Evolutionary conservation across 2,329 filamentous ascomycete genomes (phyloP), one percentile per base, ranked within the genome.

Genomic region (Zelopaecilomyces penicillatus): DNA sequence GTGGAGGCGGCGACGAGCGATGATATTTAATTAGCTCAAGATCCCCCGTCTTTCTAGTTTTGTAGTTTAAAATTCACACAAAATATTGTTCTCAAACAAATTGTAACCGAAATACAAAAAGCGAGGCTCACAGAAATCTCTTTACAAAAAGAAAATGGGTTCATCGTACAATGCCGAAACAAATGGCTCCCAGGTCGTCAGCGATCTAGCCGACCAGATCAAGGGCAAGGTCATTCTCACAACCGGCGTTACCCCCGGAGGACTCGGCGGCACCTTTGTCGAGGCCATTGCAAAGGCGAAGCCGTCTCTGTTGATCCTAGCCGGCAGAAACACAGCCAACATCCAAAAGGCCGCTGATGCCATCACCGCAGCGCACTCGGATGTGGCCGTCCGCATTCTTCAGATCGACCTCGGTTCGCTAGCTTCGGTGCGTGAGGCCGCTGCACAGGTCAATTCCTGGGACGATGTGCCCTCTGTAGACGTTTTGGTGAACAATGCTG

Each of bases 401-500:
- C 30, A 55, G 2, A 48, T 72, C 5, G 64, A 73, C 43, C 61
- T 73, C 7, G 57, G 58, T 2, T 62, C 57, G n/a, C 60, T 65
- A 31, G 53, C 53, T 7, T 55, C 60, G 0, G 64, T 71, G n/a
- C 60, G 64, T 11, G 49, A 55, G 2, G 63, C 65, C 1, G 68
- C 67, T 0, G 49, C 54, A 0, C 60, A 63, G 1, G 65, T 68
- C 1, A 48, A 48, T 26, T 33, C 35, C 5, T 52, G 49, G 49
- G 30, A 44, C 3, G 43, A 49, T 39, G 44, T 51, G 3, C 53
- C 64, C 4, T 51, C 54, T 2, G 64, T 65, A 54, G 44, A 55
- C 5, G 60, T 71, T n/a, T 45, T 73, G 6, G 54, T 73, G 46
- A 69, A 70, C 50, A 73, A 67, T 42, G 70, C 70, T 2, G 69